Evolutionary conservation across 805 yeast species (phyloP).

Genomic region (Komagataella pseudopastoris): DNA sequence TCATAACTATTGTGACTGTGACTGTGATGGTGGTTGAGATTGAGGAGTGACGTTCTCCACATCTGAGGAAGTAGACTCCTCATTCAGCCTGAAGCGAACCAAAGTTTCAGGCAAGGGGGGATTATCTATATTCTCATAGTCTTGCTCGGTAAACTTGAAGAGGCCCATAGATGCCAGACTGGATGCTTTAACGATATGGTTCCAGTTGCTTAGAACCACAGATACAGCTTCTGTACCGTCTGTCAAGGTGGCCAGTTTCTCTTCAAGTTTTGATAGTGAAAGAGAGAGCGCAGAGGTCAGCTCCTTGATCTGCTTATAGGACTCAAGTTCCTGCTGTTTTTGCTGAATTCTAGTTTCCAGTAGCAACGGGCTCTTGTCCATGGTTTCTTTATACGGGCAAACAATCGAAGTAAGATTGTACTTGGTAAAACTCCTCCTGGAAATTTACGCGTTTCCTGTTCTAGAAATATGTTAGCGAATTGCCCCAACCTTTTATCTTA

Average conservation of each 20-base stretch:
- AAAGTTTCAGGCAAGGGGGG: conserved; percentile 53
- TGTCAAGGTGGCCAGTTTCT: conserved; percentile 31
- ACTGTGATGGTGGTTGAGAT: background rate
- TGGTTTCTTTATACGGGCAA: background rate
- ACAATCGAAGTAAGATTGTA: background rate
- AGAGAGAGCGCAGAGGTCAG: conserved; percentile 30
- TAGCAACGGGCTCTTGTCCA: background rate
- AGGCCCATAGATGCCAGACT: conserved; percentile 46
- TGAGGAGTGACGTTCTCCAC: background rate
- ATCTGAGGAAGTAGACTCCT: conserved; percentile 14
- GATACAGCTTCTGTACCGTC: conserved; percentile 51
- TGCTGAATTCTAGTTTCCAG: conserved; percentile 21
- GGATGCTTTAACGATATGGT: conserved; percentile 43
- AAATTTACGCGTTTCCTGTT: background rate
- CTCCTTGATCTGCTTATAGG: conserved; percentile 30
- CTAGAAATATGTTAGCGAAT: background rate
- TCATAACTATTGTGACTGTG: background rate
- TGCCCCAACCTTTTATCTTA: background rate
- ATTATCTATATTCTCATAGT: conserved; percentile 21
- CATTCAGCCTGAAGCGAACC: conserved; percentile 40
- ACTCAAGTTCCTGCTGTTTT: conserved; percentile 36
- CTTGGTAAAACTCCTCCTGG: background rate
- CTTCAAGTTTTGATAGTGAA: conserved; percentile 34
- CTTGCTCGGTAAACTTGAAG: conserved; percentile 26
- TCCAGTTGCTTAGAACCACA: conserved; percentile 51